phyloP scores from a whole-genome alignment of 1,284 basidiomycete species.

The Ceratorhiza oryzae-sativae region DNA sequence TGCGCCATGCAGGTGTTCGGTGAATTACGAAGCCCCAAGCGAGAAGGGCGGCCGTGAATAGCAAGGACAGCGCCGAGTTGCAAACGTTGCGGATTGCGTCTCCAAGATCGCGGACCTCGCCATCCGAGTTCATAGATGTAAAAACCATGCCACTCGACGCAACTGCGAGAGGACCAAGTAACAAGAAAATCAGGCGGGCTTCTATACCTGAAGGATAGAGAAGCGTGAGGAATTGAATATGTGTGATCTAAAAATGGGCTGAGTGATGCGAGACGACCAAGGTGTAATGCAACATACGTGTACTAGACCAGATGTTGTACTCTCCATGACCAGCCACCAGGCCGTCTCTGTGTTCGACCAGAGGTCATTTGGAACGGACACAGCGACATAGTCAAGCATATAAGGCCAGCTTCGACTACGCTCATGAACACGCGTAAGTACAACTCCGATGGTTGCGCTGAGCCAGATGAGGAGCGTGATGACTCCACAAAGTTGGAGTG shows the following conservation, averaged over 20 bases:
- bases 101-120: slow-evolving; percentile 65
- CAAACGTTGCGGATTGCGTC: slow-evolving; percentile 90
- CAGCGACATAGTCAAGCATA: slow-evolving; percentile 90
- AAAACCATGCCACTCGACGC: slow-evolving; percentile 87
- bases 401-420: slow-evolving; percentile 88
- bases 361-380: slow-evolving; percentile 72
- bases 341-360: slow-evolving; percentile 77
- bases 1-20: slow-evolving; percentile 90
- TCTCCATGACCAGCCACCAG: slow-evolving; percentile 89
- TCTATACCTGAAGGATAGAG: slow-evolving; percentile 95
- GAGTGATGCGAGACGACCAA: neutral
- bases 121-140: slow-evolving; percentile 65
- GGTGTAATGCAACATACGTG: slow-evolving; percentile 63
- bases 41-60: slow-evolving; percentile 89
- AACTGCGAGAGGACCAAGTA: slow-evolving; percentile 89
- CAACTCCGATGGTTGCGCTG: slow-evolving; percentile 77
- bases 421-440: slow-evolving; percentile 65
- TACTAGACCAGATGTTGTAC: slow-evolving; percentile 81
- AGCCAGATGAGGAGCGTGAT: slow-evolving; percentile 78
- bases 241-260: slow-evolving; percentile 73
- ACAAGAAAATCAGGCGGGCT: slow-evolving; percentile 82
- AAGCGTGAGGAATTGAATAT: slow-evolving; percentile 97
- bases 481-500: slow-evolving; percentile 85
- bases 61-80: slow-evolving; percentile 91
- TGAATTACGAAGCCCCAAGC: slow-evolving; percentile 96